Conservation (phyloP, 202 grass and related monocot genomes). For the Digitaria exilis region DNA sequence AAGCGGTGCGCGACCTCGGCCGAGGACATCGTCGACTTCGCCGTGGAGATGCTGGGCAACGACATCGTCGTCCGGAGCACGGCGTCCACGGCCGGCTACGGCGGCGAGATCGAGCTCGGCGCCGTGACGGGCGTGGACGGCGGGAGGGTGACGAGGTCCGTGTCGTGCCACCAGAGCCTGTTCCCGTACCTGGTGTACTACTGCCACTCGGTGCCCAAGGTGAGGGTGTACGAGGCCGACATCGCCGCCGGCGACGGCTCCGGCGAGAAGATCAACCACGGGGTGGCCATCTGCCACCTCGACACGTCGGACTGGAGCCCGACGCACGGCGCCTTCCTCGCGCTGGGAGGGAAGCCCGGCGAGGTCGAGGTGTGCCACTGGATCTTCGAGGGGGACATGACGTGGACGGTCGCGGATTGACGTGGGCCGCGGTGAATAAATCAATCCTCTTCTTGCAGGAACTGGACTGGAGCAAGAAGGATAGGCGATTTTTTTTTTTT, state of each 20-base stretch:
- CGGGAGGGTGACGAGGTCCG: conserved; percentile 61
- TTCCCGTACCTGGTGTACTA: conserved; percentile 95
- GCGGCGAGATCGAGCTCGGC: conserved; percentile 56
- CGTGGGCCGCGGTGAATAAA: background rate
- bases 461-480: conserved; percentile 2
- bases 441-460: conserved; percentile 29
- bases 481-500: conserved; percentile 1
- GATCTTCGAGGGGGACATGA: conserved; percentile 97
- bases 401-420: conserved; percentile 76
- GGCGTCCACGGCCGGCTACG: conserved; percentile 51
- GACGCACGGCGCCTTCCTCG: conserved; percentile 65
- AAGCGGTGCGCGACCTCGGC: conserved; percentile 80
- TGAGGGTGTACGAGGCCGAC: conserved; percentile 73
- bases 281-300: conserved; percentile 86
- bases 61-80: conserved; percentile 78
- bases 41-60: conserved; percentile 66
- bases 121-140: conserved; percentile 51
- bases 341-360: conserved; percentile 68
- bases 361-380: conserved; percentile 88
- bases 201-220: conserved; percentile 87
- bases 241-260: conserved; percentile 23
- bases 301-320: conserved; percentile 90
- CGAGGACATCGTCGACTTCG: conserved; percentile 88
- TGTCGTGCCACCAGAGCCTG: conserved; percentile 92
- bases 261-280: conserved; percentile 62